A percentile compares a stretch with the other conserved stretches of the same genome.
phyloP scores from a whole-genome alignment of 371 early-diverging fungal species.

The Actinomortierella wolfii region DNA sequence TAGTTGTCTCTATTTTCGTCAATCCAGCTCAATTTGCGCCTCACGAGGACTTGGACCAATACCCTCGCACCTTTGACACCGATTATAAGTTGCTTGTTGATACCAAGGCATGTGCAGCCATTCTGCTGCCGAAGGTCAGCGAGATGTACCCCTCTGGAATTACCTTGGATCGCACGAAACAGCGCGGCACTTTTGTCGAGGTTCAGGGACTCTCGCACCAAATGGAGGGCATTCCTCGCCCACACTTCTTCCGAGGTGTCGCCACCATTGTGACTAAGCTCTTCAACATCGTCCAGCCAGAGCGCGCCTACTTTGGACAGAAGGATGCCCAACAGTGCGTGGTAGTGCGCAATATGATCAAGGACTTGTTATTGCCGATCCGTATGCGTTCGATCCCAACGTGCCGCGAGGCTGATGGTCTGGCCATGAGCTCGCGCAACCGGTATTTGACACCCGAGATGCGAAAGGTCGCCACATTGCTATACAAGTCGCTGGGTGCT shows the following conservation, averaged over 20 bases:
- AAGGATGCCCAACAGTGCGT: constrained; percentile 97
- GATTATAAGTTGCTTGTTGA: constrained; percentile 72
- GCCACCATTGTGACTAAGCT: constrained; percentile 95
- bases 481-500: constrained; percentile 73
- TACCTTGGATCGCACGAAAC: constrained; percentile 70
- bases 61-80: constrained; percentile 84
- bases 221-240: constrained; percentile 90
- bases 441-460: constrained; percentile 79
- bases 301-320: constrained; percentile 90
- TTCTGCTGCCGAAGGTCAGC: constrained; percentile 80
- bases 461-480: constrained; percentile 69
- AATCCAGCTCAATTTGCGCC: constrained; percentile 98
- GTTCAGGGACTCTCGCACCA: constrained; percentile 88
- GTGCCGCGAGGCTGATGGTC: constrained; percentile 80
- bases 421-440: constrained; percentile 93
- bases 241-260: constrained; percentile 98
- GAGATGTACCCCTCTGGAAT: constrained; percentile 97
- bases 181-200: constrained; percentile 91
- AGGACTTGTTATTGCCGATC: constrained; percentile 83
- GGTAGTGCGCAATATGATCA: constrained; percentile 79
- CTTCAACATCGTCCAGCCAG: constrained; percentile 88
- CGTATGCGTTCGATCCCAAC: constrained; percentile 81
- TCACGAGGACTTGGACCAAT: constrained; percentile 88
- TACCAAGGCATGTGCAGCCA: constrained; percentile 55
- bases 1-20: constrained; percentile 91